A percentile compares a stretch with the other conserved stretches of the same genome.
phyloP scores from a whole-genome alignment of 768 basidiomycete species.

The Mycena capillaripes region DNA sequence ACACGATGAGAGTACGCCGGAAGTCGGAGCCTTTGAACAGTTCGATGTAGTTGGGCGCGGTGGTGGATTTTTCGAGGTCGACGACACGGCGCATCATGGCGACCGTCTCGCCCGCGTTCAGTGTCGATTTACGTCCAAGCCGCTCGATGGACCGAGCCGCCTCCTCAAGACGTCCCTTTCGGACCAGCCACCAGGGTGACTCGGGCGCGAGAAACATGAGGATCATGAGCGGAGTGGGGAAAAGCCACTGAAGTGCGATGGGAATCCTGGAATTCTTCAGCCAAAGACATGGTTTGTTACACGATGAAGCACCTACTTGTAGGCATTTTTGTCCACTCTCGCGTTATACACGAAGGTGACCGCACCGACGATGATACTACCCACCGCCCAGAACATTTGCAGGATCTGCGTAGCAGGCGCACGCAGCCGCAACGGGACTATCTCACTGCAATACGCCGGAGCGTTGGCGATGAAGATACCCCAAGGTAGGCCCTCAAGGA shows the following conservation, averaged over 20 bases:
- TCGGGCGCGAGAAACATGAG: slow-evolving; percentile 36
- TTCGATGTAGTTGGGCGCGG: slow-evolving; percentile 28
- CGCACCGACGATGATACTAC: slow-evolving; percentile 36
- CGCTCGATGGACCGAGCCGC: slow-evolving; percentile 28
- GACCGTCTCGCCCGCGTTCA: slow-evolving; percentile 28
- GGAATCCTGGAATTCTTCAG: slow-evolving; percentile 32
- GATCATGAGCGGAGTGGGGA: slow-evolving; percentile 36
- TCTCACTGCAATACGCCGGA: slow-evolving; percentile 38
- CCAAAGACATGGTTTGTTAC: background rate
- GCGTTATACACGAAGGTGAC: slow-evolving; percentile 37
- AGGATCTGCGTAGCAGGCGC: slow-evolving; percentile 36
- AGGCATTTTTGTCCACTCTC: slow-evolving; percentile 22
- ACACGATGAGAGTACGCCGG: slow-evolving; percentile 37
- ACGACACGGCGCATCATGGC: slow-evolving; percentile 39
- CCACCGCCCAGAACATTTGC: slow-evolving; percentile 40
- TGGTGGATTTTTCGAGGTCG: slow-evolving; percentile 26
- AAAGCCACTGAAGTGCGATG: slow-evolving; percentile 36
- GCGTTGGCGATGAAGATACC: slow-evolving; percentile 40
- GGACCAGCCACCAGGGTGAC: slow-evolving; percentile 36
- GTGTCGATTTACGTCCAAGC: slow-evolving; percentile 28
- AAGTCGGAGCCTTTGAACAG: slow-evolving; percentile 34
- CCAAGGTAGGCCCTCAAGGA: slow-evolving; percentile 36
- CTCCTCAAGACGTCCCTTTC: slow-evolving; percentile 27
- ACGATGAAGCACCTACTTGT: slow-evolving; percentile 17
- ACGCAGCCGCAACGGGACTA: slow-evolving; percentile 35